A percentile compares a stretch with the other conserved stretches of the same genome.
phyloP scores from a whole-genome alignment of 2,329 filamentous ascomycete species.

The Microsporum canis region DNA sequence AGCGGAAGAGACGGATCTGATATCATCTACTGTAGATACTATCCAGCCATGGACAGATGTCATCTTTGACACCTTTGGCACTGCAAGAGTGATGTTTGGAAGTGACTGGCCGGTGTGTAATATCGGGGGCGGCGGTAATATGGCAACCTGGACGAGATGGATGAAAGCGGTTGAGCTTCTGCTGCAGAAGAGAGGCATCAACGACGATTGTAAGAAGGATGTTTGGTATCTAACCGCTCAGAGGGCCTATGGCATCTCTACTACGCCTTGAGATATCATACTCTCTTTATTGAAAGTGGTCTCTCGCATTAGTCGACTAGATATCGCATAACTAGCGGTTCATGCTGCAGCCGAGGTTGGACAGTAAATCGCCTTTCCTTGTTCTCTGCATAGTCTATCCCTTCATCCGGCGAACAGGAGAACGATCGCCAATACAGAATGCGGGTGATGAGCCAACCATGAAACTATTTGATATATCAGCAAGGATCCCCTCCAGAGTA shows the following conservation, averaged over 20 bases:
- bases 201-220: conserved; percentile 49
- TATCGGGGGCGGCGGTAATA: conserved; percentile 45
- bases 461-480: neutral
- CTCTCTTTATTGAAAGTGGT: neutral
- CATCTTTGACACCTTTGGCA: conserved; percentile 60
- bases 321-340: neutral
- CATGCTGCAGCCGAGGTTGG: neutral
- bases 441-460: neutral
- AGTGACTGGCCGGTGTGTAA: conserved; percentile 93
- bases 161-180: conserved; percentile 55
- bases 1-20: conserved; percentile 27
- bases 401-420: neutral
- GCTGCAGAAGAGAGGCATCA: conserved; percentile 43
- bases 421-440: neutral
- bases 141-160: conserved; percentile 65
- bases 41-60: conserved; percentile 61
- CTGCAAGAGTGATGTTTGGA: conserved; percentile 70
- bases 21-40: conserved; percentile 44
- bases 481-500: neutral
- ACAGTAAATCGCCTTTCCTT: neutral
- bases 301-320: neutral
- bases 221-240: conserved; percentile 64
- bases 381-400: neutral
- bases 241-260: conserved; percentile 49
- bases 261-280: neutral